phyloP scores from a whole-genome alignment of 257 asterid genomes.

The Paulownia fortunei region DNA sequence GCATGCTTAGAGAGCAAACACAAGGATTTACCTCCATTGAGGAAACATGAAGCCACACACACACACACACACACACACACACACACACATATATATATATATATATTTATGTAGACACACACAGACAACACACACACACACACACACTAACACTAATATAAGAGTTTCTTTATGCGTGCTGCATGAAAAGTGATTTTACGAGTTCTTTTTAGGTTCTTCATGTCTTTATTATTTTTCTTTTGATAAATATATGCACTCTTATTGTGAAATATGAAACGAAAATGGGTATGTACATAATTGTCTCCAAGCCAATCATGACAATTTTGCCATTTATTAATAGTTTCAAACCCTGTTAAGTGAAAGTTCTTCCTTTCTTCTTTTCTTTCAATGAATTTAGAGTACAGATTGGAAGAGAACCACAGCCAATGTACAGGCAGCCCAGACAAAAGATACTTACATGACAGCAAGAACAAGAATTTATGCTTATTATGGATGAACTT shows the following conservation, averaged over 20 bases:
- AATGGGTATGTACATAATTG: neutral
- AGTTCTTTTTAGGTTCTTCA: too few relatives aligned
- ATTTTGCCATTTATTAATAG: neutral
- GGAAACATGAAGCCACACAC: neutral
- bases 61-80: too few relatives aligned
- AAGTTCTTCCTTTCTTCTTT: too few relatives aligned
- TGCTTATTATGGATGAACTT: conserved; percentile 26
- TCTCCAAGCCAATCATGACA: neutral
- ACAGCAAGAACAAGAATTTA: conserved; percentile 35
- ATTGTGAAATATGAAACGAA: too few relatives aligned
- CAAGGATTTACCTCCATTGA: neutral
- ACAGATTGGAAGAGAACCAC: neutral
- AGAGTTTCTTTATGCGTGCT: too few relatives aligned
- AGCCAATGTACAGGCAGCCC: neutral
- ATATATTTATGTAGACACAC: neutral
- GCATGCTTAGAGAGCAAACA: neutral
- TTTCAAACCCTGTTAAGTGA: neutral
- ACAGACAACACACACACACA: too few relatives aligned
- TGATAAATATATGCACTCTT: too few relatives aligned
- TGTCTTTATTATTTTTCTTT: too few relatives aligned
- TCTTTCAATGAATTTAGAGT: too few relatives aligned
- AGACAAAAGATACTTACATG: neutral
- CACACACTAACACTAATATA: too few relatives aligned
- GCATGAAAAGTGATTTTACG: too few relatives aligned
- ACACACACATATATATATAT: neutral